These are phyloP conservation scores for Leishmania gerbilli DNA, from an alignment of 208 protist genomes.

Conservation along the genomic window DNA sequence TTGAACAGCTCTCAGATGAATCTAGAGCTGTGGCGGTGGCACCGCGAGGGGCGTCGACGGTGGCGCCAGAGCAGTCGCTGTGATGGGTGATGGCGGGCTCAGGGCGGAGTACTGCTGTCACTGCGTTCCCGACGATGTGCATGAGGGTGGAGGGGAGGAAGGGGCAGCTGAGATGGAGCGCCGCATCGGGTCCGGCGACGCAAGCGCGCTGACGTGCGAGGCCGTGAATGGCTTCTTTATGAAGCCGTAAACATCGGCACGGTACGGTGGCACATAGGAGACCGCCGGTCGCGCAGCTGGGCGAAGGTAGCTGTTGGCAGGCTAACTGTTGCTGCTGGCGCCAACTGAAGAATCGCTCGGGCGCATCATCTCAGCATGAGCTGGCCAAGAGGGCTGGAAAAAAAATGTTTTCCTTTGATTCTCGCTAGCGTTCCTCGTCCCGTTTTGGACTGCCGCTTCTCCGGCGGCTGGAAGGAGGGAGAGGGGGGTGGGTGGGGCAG, in stretches of 20 bases:
- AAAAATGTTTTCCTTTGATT: background rate
- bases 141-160: background rate
- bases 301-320: background rate
- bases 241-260: constrained; percentile 9
- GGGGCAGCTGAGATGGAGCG: background rate
- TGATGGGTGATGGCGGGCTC: background rate
- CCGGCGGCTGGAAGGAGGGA: background rate
- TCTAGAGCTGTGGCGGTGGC: background rate
- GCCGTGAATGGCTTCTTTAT: constrained; percentile 8
- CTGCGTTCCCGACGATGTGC: background rate
- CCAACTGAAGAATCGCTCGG: background rate
- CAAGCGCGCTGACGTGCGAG: background rate
- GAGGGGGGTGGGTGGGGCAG: background rate
- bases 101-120: background rate
- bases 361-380: background rate
- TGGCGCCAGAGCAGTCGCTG: background rate
- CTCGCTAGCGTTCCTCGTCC: background rate
- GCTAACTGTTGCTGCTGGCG: background rate
- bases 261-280: constrained; percentile 24
- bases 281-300: background rate
- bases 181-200: background rate
- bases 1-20: background rate
- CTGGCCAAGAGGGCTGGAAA: background rate
- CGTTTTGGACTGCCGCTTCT: background rate
- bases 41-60: background rate